Evolutionary conservation across 225 moss, liverwort and hornwort genomes (phyloP).

Genomic region (Asterella californica): DNA sequence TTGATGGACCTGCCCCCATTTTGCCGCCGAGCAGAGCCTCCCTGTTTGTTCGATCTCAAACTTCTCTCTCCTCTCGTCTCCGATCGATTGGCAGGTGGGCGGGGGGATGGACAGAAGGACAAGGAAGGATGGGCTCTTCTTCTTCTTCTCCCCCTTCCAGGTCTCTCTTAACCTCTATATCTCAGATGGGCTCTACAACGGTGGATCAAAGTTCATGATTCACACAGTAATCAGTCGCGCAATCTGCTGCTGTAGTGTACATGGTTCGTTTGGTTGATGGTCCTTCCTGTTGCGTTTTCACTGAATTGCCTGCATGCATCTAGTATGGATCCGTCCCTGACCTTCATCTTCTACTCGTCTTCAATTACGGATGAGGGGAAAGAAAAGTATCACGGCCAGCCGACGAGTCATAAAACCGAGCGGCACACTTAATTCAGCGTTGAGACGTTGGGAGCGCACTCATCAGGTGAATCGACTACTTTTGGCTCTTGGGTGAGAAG

Average conservation of each 20-base stretch:
- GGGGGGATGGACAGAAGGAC: not conserved
- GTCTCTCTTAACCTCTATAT: not conserved
- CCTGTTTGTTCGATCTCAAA: not conserved
- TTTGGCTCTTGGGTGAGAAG: too few relatives aligned
- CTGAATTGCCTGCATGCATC: not conserved
- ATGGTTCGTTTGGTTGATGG: not conserved
- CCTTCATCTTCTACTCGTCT: too few relatives aligned
- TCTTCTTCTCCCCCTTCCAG: not conserved
- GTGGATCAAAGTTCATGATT: not conserved
- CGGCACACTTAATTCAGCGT: too few relatives aligned
- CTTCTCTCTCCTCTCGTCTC: not conserved
- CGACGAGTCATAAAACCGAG: too few relatives aligned
- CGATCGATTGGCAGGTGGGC: not conserved
- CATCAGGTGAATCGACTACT: too few relatives aligned
- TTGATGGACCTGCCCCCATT: constrained; percentile 34
- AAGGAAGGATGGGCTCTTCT: not conserved
- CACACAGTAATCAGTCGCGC: not conserved
- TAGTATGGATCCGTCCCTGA: not conserved
- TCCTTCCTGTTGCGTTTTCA: not conserved
- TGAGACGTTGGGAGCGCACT: too few relatives aligned
- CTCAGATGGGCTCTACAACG: not conserved
- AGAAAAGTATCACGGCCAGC: too few relatives aligned
- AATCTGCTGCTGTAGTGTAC: not conserved
- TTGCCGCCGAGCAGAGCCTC: too few relatives aligned
- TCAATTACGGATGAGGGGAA: too few relatives aligned